A percentile compares a stretch with the other conserved stretches of the same genome.
phyloP scores from a whole-genome alignment of 2,329 filamentous ascomycete genomes.

The Bipolaris cookei region DNA sequence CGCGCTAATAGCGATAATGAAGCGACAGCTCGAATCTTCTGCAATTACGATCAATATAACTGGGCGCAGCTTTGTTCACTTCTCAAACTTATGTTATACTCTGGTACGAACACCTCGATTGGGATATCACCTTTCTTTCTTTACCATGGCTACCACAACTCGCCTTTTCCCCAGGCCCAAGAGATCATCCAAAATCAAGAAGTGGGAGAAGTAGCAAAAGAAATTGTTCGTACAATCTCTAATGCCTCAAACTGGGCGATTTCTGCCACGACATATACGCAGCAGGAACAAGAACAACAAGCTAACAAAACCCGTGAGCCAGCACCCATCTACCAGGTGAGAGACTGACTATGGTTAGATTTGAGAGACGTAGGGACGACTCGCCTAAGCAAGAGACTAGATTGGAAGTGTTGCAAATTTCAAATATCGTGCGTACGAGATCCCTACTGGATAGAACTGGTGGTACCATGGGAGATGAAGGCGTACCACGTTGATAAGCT shows the following conservation, averaged over 20 bases:
- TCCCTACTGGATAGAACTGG: not conserved
- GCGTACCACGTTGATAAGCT: not conserved
- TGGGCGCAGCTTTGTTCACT: too few species aligned
- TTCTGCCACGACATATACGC: not conserved
- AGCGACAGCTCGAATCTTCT: too few species aligned
- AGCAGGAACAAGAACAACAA: not conserved
- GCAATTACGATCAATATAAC: too few species aligned
- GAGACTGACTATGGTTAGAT: not conserved
- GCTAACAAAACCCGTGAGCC: not conserved
- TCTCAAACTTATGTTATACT: too few species aligned
- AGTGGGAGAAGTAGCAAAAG: not conserved
- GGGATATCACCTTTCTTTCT: too few species aligned
- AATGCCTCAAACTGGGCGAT: not conserved
- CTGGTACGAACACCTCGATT: too few species aligned
- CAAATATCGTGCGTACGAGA: slow-evolving; percentile 1
- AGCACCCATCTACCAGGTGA: not conserved
- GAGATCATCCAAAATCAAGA: not conserved
- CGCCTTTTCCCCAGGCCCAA: too few species aligned
- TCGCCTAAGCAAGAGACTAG: not conserved
- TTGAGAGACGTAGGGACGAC: not conserved
- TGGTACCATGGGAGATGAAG: not conserved
- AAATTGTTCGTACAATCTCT: not conserved
- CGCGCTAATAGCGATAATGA: too few species aligned
- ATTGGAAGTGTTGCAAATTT: not conserved
- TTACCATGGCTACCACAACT: too few species aligned